Conservation (phyloP, 2,329 filamentous ascomycete species). For the Trichocomaceae sp. region DNA sequence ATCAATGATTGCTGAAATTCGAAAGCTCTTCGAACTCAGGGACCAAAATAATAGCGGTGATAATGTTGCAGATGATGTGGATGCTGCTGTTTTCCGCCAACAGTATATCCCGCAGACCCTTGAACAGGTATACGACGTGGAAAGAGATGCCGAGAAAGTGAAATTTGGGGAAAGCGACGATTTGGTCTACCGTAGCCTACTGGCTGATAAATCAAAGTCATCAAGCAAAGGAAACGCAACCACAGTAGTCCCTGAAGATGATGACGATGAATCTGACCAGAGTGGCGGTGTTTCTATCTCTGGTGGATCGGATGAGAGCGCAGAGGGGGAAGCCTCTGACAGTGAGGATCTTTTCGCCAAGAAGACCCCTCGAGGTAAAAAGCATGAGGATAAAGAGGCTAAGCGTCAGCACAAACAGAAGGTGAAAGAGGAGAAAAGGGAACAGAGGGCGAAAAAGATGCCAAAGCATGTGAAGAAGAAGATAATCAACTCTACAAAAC, state of each 20-base stretch:
- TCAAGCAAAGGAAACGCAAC: background rate
- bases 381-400: slow-evolving; percentile 83
- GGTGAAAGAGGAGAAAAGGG: slow-evolving; percentile 91
- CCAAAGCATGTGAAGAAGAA: slow-evolving; percentile 95
- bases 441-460: slow-evolving; percentile 91
- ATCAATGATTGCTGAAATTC: slow-evolving; percentile 55
- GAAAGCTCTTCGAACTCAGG: slow-evolving; percentile 59
- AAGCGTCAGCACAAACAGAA: slow-evolving; percentile 84
- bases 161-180: slow-evolving; percentile 68
- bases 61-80: slow-evolving; percentile 56
- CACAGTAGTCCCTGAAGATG: slow-evolving; percentile 28
- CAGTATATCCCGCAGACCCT: slow-evolving; percentile 96
- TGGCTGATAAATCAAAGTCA: slow-evolving; percentile 54
- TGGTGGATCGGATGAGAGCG: slow-evolving; percentile 41
- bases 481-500: slow-evolving; percentile 51
- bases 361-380: slow-evolving; percentile 67
- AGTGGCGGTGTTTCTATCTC: slow-evolving; percentile 32
- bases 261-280: slow-evolving; percentile 31
- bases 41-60: slow-evolving; percentile 46
- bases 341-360: slow-evolving; percentile 51
- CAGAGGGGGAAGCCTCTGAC: slow-evolving; percentile 28
- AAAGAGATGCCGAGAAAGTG: slow-evolving; percentile 77
- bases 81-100: slow-evolving; percentile 88
- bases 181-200: slow-evolving; percentile 77
- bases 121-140: slow-evolving; percentile 93